Evolutionary conservation across 2,329 filamentous ascomycete genomes (phyloP), one percentile per base, ranked within the genome.

Genomic region (Hypoxylon sp.): DNA sequence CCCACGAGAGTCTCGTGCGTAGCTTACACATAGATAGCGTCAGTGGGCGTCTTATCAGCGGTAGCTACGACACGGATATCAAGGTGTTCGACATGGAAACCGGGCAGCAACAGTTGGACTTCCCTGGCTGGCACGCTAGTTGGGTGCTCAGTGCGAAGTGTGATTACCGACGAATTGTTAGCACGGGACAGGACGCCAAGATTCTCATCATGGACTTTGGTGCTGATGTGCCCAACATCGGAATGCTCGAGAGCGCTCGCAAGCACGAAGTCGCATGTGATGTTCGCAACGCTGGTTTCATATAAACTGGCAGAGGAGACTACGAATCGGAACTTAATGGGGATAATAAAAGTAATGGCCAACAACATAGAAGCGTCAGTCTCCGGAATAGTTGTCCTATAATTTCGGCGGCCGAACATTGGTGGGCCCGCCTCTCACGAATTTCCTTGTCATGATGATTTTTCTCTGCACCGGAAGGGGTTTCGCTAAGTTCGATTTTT

Each of bases 121-220:
- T 98, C 75, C 92, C 94, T n/a, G 90, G 92, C 73, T 98, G 94
- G 94, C 97, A 97, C 65, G 91, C 92, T 10, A 97, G 94, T 81
- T 99, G 96, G 96, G 97, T 99, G 76, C 83, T 99, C 65, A 94
- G 93, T 71, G 96, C 96, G 56, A 98, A 98, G 85, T 94, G 93
- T 70, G 95, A 99, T 78, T 98, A 98, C 80, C 87, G 95, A 65
- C 90, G 96, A 68, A 96, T 99, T 70, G 93, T 99, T 69, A 96
- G 94, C 74, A 97, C 95, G 0, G 96, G 94, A 54, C 96, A 99
- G 80, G 94, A 98, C 76, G 92, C 94, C 35, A 91, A 97, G 78
- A 94, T 97, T 56, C 83, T 98, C 65, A 92, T 99, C 67, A 91
- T 98, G 86, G 96, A 99, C 82, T 99, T 98, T 82, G 96, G 89